These are phyloP conservation scores for Crucihimalaya himalaica DNA, from an alignment of 345 rosid species.

Conservation along the genomic window DNA sequence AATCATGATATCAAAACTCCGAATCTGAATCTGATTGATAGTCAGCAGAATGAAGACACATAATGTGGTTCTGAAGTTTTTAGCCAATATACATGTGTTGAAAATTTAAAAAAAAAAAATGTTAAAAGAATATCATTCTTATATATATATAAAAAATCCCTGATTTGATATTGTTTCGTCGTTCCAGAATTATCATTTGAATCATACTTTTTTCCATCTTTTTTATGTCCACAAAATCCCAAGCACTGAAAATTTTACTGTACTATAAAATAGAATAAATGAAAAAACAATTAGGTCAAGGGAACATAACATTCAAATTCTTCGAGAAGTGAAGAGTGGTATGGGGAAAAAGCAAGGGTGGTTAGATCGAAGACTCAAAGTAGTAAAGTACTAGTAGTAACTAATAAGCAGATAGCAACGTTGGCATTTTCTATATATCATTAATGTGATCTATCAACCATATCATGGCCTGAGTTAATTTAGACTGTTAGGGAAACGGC, in stretches of 20 bases:
- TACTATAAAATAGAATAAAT: neutral
- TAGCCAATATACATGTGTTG: too few relatives aligned
- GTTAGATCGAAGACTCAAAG: neutral
- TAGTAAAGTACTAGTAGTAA: too few relatives aligned
- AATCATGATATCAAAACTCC: too few relatives aligned
- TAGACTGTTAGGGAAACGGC: neutral
- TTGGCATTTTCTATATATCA: neutral
- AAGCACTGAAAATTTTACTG: neutral
- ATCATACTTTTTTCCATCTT: too few relatives aligned
- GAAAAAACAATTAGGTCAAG: neutral
- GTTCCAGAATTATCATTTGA: too few relatives aligned
- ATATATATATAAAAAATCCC: too few relatives aligned
- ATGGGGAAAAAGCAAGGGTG: constrained; percentile 14
- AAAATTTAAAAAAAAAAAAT: too few relatives aligned
- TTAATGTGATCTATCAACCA: neutral
- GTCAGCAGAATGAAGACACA: too few relatives aligned
- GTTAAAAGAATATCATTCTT: too few relatives aligned
- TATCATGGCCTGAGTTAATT: neutral
- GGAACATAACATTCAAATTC: constrained; percentile 5
- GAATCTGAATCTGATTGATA: too few relatives aligned
- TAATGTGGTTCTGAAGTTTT: too few relatives aligned
- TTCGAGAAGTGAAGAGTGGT: constrained; percentile 2
- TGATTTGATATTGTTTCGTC: too few relatives aligned
- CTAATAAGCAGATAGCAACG: neutral
- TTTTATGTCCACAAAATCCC: neutral